A percentile compares a stretch with the other conserved stretches of the same genome.
Conservation (phyloP, 176 grass and related monocot species). For the Carex pumila region DNA sequence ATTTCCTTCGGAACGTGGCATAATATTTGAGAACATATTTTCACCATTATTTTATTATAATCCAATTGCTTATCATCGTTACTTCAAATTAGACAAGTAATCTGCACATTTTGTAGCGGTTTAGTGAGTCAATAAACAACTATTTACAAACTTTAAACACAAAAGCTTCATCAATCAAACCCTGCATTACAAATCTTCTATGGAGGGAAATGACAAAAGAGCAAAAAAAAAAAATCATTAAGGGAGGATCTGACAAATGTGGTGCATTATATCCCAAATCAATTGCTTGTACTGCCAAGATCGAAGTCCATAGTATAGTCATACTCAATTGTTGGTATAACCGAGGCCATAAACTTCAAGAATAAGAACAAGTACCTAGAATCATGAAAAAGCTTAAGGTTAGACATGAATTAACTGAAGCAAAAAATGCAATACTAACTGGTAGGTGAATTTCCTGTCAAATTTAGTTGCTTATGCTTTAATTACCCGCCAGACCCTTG, state of each 20-base stretch:
- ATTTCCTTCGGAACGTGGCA: not conserved
- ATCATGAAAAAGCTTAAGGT: not conserved
- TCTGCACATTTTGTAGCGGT: not conserved
- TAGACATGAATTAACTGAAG: not conserved
- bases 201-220: not conserved
- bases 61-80: not conserved
- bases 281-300: constrained; percentile 65
- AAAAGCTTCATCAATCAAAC: not conserved
- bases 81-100: not conserved
- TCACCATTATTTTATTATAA: not conserved
- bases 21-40: not conserved
- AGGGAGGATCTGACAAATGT: not conserved
- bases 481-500: not conserved
- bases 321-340: constrained; percentile 92
- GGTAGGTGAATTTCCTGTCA: not conserved
- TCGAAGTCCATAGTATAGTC: constrained; percentile 98
- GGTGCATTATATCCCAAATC: constrained; percentile 18
- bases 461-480: not conserved
- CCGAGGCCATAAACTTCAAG: constrained; percentile 88
- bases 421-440: not conserved
- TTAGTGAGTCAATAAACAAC: not conserved
- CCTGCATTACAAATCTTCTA: not conserved
- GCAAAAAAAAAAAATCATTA: not conserved
- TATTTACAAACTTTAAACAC: constrained; percentile 15
- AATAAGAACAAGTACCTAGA: constrained; percentile 95